Percentiles rank a stretch among this genome's conserved stretches.
phyloP scores from a whole-genome alignment of 2,329 filamentous ascomycete genomes.

The Penicillium sp. region DNA sequence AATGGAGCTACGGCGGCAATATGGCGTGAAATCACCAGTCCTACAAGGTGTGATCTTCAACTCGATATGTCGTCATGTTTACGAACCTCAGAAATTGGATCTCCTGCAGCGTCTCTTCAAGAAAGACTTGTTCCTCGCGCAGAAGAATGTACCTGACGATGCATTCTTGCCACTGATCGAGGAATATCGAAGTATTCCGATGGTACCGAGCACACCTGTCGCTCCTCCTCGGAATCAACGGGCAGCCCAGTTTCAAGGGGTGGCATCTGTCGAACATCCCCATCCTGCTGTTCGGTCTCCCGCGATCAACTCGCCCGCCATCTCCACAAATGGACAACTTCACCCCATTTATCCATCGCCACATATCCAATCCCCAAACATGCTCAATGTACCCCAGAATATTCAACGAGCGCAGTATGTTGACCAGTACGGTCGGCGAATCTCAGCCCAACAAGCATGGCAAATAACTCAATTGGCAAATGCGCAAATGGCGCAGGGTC shows the following conservation, averaged over 20 bases:
- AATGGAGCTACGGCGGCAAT: constrained; percentile 53
- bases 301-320: not conserved
- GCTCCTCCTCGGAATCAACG: constrained; percentile 1
- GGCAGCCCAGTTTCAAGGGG: not conserved
- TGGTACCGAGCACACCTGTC: constrained; percentile 4
- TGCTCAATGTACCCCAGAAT: too few relatives aligned
- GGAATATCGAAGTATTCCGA: constrained; percentile 11
- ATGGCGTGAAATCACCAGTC: constrained; percentile 53
- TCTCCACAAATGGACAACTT: not conserved
- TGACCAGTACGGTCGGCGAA: not conserved
- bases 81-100: constrained; percentile 12
- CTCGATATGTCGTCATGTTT: constrained; percentile 33
- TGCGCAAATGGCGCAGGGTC: not conserved
- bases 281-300: not conserved
- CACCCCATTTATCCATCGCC: not conserved
- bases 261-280: not conserved
- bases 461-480: not conserved
- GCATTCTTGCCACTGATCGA: not conserved
- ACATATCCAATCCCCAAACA: not conserved
- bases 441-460: not conserved
- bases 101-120: constrained; percentile 15
- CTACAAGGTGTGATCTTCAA: constrained; percentile 58
- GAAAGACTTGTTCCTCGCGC: constrained; percentile 1
- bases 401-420: not conserved
- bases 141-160: not conserved